phyloP scores from a whole-genome alignment of 371 early-diverging fungal species.

The Apophysomyces elegans region DNA sequence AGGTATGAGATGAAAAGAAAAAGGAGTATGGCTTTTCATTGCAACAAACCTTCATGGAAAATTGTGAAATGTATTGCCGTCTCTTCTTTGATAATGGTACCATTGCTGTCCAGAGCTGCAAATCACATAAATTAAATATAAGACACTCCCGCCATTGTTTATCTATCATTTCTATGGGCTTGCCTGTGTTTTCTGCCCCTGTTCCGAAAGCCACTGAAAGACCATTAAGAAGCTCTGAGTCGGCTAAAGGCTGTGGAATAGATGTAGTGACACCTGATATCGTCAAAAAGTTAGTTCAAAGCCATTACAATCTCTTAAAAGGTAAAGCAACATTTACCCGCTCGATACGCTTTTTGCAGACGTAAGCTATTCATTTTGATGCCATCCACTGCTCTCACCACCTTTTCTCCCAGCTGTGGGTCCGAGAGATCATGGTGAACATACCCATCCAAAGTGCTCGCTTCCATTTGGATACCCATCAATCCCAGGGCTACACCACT shows the following conservation, averaged over 20 bases:
- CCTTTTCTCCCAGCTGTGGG: slow-evolving; percentile 25
- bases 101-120: slow-evolving; percentile 41
- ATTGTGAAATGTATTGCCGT: slow-evolving; percentile 64
- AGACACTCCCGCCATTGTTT: neutral
- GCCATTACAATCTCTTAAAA: too few relatives aligned
- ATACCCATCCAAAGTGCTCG: slow-evolving; percentile 57
- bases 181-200: slow-evolving; percentile 51
- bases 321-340: slow-evolving; percentile 43
- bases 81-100: slow-evolving; percentile 60
- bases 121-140: slow-evolving; percentile 1
- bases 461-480: slow-evolving; percentile 61
- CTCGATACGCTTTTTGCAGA: slow-evolving; percentile 65
- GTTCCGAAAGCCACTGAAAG: slow-evolving; percentile 64
- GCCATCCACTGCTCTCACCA: slow-evolving; percentile 63
- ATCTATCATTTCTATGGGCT: neutral
- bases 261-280: slow-evolving; percentile 51
- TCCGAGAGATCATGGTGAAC: slow-evolving; percentile 43
- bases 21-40: neutral
- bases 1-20: neutral
- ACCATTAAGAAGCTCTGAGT: slow-evolving; percentile 46
- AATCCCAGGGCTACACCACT: slow-evolving; percentile 59
- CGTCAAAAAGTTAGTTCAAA: too few relatives aligned
- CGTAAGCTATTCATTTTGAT: slow-evolving; percentile 63
- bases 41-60: slow-evolving; percentile 32
- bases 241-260: slow-evolving; percentile 56